Base-by-base conservation (phyloP, 164 flowering plant species). In the Tinospora cordifolia region DNA sequence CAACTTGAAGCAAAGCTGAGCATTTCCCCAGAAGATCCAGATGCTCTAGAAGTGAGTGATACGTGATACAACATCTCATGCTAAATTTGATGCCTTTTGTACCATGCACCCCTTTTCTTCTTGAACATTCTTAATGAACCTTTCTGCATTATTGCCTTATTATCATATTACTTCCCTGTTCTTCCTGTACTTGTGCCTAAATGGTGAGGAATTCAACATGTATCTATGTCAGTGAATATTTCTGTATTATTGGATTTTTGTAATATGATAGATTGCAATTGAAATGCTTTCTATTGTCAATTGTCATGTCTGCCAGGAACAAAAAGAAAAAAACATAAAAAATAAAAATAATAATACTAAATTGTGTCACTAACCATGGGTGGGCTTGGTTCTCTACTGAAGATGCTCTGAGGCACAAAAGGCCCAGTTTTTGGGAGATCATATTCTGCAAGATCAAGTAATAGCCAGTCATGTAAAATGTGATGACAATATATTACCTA, bases 31-130 rank as follows among this genome's bases (percentile, higher is more conserved):
- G 81, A 84, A 68, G 98, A 93, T 84, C 75, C 82, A 69, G 74
- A 77, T 76, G 91, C 98, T 63, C 88, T 91, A 68, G 96, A 93
- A 79, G 98, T 93, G 79, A 87, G 98, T 88, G 9, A 59, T 65
- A 46, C 59, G 27, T 30, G 15, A 15, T 17, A 57, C 62, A 67
- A 30, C 0, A 14, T 15, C 12, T 2, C 39, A 27, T 66, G 69
- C 41, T 11, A 14, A 69, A 25, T 26, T 62, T 65, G 17, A 11
- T 38, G 2, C 54, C 59, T 54, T 68, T 59, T 51, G 25, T 39
- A 44, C 27, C 25, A 14, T 22, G n/a, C 47, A n/a, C 38, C 36
- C 36, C 25, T 68, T 66, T 34, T 75, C 19, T 44, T 17, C 70
- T 63, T 65, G 25, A 64, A 1, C 22, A 15, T 22, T 30, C 9